Conservation (phyloP, 2,329 filamentous ascomycete genomes). For the Diaporthe humulicola region DNA sequence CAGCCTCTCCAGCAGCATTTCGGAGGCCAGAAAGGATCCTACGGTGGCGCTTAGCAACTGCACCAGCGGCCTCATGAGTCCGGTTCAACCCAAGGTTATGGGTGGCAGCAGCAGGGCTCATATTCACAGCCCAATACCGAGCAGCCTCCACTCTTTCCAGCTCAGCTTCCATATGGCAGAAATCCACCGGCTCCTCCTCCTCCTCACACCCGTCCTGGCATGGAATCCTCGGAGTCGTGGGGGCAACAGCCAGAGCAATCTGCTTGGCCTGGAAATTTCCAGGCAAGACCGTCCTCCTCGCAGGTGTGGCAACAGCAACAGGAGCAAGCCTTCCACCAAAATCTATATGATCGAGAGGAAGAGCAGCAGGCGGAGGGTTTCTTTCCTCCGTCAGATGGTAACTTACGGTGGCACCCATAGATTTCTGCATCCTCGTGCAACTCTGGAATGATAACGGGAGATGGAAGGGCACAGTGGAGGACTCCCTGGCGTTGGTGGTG, state of each 20-base stretch:
- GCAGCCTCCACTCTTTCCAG: neutral
- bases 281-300: neutral
- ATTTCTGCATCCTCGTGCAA: neutral
- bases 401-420: slow-evolving; percentile 11
- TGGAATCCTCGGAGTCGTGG: neutral
- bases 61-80: neutral
- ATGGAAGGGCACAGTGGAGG: neutral
- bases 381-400: neutral
- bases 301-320: slow-evolving; percentile 24
- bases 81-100: neutral
- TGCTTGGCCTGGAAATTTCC: neutral
- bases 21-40: neutral
- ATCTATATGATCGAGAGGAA: neutral
- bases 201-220: slow-evolving; percentile 4
- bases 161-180: neutral
- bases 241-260: neutral
- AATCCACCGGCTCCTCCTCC: neutral
- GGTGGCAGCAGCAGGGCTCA: neutral
- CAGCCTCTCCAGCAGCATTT: slow-evolving; percentile 8
- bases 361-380: slow-evolving; percentile 15
- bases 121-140: neutral
- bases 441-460: neutral
- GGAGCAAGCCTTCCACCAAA: slow-evolving; percentile 20
- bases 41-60: neutral
- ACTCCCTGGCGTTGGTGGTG: neutral